A percentile compares a stretch with the other conserved stretches of the same genome.
These are phyloP conservation scores for Erodium trifolium DNA, from an alignment of 441 rosid species.

Conservation along the genomic window DNA sequence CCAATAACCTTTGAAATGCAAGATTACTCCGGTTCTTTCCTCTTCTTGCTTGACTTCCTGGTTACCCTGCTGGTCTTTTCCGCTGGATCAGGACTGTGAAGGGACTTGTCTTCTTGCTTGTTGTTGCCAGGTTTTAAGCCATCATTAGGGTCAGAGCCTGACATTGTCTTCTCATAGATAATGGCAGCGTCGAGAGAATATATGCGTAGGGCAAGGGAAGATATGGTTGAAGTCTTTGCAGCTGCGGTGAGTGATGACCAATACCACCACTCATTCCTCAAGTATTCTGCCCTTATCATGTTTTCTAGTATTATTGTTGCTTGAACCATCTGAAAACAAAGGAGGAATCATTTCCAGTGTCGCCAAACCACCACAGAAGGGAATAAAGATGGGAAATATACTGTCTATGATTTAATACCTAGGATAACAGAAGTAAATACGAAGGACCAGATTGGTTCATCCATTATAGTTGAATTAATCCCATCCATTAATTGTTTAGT, in stretches of 20 bases:
- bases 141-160: constrained; percentile 32
- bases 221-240: constrained; percentile 64
- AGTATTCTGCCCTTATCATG: constrained; percentile 68
- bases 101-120: constrained; percentile 31
- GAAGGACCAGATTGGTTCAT: neutral
- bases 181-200: constrained; percentile 82
- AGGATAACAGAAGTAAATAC: too few species aligned
- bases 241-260: constrained; percentile 98
- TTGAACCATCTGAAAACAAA: constrained; percentile 72
- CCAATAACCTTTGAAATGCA: neutral
- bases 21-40: constrained; percentile 67
- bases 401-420: too few species aligned
- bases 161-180: constrained; percentile 45
- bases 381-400: neutral
- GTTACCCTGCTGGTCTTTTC: constrained; percentile 47
- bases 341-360: constrained; percentile 1
- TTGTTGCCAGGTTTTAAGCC: constrained; percentile 30
- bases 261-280: constrained; percentile 96
- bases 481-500: neutral
- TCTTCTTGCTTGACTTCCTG: constrained; percentile 72
- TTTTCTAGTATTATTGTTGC: constrained; percentile 79
- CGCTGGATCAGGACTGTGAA: constrained; percentile 32
- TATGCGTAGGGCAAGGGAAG: constrained; percentile 77
- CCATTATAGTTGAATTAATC: neutral
- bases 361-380: constrained; percentile 4